Evolutionary conservation across 371 early-diverging fungal genomes (phyloP), one percentile per base, ranked within the genome.

Genomic region (Smittium mucronatum): DNA sequence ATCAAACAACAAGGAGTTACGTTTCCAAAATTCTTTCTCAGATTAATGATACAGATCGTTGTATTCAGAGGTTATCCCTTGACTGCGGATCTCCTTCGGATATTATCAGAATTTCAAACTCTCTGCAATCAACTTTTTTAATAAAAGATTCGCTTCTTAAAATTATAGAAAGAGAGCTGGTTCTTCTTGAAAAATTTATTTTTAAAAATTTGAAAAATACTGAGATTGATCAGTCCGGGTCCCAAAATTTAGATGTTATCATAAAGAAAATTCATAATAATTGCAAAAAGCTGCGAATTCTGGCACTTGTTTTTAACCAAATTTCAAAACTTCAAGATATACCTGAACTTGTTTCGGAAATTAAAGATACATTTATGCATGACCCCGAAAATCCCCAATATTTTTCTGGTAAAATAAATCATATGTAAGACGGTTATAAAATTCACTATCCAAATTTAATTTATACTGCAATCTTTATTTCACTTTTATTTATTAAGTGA

Each of bases 11-110:
- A 2, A 77, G 86, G 32, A 73, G 79, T 5, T 83, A 82, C 29
- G 69, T 89, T 0, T 80, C 85, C 0, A 66, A 75, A 21, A 68
- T 78, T 30, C 68, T 92, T 47, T 70, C 75, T 2, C 80, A 78
- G 30, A 84, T 84, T 64, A 81, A 87, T 25, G 92, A 92, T 73
- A 84, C 86, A 0, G 88, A 89, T 70, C 80, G 91, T 17, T 82
- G 86, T 0, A 72, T 89, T 17, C 89, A 89, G 71, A 82, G 88
- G 69, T 71, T 91, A 2, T 85, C 88, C 1, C 75, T 90, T 8
- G 80, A 82, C 58, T 81, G 81, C 61, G 87, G 86, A 30, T 84
- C 86, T 8, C 83, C 88, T 26, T 78, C 81, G 16, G 91, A 90
- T 70, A 71, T 89, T 25, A 60, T 89, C 26, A 84, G 85, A 26